Evolutionary conservation across 345 rosid species (phyloP).

Genomic region (Isatis tinctoria): DNA sequence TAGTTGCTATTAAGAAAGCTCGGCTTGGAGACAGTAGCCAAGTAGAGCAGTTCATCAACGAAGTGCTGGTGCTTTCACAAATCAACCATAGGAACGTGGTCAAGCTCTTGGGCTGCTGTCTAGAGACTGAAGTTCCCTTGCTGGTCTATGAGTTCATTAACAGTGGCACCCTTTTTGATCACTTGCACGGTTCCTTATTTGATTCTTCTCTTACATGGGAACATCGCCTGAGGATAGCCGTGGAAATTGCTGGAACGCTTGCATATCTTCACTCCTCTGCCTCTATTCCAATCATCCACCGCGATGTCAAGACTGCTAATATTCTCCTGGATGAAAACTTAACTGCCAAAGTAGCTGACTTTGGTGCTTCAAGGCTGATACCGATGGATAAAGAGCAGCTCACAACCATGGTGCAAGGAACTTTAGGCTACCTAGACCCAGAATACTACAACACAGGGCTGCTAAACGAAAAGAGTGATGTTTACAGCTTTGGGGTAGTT

Average conservation of each 20-base stretch:
- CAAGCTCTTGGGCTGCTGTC: conserved; percentile 5
- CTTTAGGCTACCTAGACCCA: conserved; percentile 39
- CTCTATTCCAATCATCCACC: conserved; percentile 31
- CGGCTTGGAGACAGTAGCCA: background rate
- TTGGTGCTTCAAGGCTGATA: background rate
- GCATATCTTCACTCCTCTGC: conserved; percentile 38
- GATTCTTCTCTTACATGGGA: conserved; percentile 25
- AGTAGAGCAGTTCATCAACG: conserved; percentile 33
- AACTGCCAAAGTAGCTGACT: background rate
- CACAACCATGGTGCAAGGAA: conserved; percentile 43
- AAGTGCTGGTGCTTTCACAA: conserved; percentile 25
- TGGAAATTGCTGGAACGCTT: conserved; percentile 35
- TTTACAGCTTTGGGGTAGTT: conserved; percentile 45
- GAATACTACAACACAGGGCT: conserved; percentile 33
- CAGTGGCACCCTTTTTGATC: conserved; percentile 21
- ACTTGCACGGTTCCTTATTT: conserved; percentile 9
- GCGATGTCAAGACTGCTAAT: conserved; percentile 43
- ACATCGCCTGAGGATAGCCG: conserved; percentile 29
- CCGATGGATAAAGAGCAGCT: conserved; percentile 21
- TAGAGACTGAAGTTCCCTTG: conserved; percentile 27
- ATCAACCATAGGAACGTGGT: conserved; percentile 25
- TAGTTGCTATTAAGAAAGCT: background rate
- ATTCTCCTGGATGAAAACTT: conserved; percentile 34
- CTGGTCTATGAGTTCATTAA: conserved; percentile 24
- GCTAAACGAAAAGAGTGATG: conserved; percentile 42